Percentiles rank a stretch among this genome's conserved stretches.
phyloP scores from a whole-genome alignment of 768 basidiomycete genomes.

The Rhodotorula diobovata region DNA sequence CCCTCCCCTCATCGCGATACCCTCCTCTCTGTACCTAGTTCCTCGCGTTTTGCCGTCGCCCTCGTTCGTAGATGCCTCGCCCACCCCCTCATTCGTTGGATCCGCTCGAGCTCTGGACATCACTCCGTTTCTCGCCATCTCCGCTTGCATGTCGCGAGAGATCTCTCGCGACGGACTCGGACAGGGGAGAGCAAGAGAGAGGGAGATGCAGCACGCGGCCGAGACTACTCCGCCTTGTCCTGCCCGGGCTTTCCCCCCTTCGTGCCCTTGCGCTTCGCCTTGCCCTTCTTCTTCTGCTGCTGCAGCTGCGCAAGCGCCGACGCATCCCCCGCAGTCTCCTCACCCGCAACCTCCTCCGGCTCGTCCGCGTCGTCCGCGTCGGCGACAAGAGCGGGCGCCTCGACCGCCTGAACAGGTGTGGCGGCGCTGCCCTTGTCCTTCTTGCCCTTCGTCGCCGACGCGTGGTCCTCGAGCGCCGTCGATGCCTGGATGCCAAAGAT shows the following conservation, averaged over 20 bases:
- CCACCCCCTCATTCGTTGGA: no score
- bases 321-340: not conserved
- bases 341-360: not conserved
- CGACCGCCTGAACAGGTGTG: not conserved
- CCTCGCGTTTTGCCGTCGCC: not conserved
- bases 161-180: no score
- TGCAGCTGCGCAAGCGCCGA: no score
- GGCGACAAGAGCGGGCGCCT: not conserved
- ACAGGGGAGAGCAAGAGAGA: not conserved
- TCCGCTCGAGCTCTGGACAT: no score
- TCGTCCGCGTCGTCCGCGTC: not conserved
- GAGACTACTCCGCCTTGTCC: not conserved
- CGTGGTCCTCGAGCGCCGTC: constrained; percentile 28
- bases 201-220: not conserved
- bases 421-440: constrained; percentile 10
- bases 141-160: no score
- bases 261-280: not conserved
- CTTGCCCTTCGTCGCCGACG: constrained; percentile 11
- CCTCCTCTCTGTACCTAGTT: not conserved
- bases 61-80: not conserved
- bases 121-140: no score
- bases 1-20: not conserved
- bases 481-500: constrained; percentile 30
- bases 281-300: not conserved
- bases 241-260: not conserved